These are phyloP conservation scores for Candida tropicalis DNA, from an alignment of 1,139 yeast genomes.

Conservation along the genomic window DNA sequence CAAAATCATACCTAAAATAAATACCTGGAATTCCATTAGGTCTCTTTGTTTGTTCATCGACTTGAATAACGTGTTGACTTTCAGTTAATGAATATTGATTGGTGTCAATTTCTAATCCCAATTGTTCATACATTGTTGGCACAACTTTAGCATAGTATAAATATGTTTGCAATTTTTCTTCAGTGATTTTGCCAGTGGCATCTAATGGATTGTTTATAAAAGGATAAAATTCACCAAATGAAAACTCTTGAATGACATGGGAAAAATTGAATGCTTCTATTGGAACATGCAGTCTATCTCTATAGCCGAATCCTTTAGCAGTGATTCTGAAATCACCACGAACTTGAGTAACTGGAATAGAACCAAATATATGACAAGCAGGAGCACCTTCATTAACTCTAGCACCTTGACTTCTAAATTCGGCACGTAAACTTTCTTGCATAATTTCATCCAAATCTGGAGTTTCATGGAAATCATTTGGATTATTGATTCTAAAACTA, in stretches of 20 bases:
- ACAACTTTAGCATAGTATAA: conserved; percentile 78
- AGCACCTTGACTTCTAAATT: conserved; percentile 49
- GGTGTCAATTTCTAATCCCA: conserved; percentile 76
- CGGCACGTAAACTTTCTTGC: conserved; percentile 66
- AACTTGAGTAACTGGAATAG: conserved; percentile 84
- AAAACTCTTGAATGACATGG: conserved; percentile 82
- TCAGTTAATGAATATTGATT: conserved; percentile 85
- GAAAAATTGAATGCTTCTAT: conserved; percentile 67
- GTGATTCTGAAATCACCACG: conserved; percentile 85
- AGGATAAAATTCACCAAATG: conserved; percentile 91
- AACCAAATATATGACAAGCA: conserved; percentile 88
- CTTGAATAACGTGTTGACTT: conserved; percentile 32
- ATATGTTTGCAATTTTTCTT: conserved; percentile 46
- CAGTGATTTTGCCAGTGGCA: conserved; percentile 60
- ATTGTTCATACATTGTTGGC: conserved; percentile 74
- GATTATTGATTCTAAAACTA: conserved; percentile 44
- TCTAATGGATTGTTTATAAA: conserved; percentile 86
- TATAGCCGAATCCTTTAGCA: conserved; percentile 69
- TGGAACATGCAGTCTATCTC: conserved; percentile 48
- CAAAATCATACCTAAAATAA: conserved; percentile 82
- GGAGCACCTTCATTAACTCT: conserved; percentile 56
- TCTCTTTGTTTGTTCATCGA: conserved; percentile 23
- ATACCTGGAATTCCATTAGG: conserved; percentile 69
- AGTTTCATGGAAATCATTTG: conserved; percentile 52
- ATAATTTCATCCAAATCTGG: conserved; percentile 69